phyloP scores from a whole-genome alignment of 768 basidiomycete species.

The Boletus barrowsii region DNA sequence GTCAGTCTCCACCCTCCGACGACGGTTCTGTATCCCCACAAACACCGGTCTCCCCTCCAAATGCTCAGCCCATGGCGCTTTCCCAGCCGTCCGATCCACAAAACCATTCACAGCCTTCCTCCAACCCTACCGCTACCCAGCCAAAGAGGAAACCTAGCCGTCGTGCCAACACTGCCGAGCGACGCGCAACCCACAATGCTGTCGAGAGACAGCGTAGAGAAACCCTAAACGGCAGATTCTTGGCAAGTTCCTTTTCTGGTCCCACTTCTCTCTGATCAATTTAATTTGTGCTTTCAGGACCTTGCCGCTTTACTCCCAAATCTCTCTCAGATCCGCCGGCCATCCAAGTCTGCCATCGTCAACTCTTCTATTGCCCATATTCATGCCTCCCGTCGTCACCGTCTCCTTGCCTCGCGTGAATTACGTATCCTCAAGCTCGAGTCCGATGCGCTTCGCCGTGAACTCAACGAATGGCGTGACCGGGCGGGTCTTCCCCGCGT shows the following conservation, averaged over 20 bases:
- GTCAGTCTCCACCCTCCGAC: constrained; percentile 41
- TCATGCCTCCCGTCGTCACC: constrained; percentile 77
- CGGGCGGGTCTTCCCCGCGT: constrained; percentile 66
- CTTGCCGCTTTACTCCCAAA: constrained; percentile 91
- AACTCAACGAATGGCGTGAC: constrained; percentile 92
- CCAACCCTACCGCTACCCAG: constrained; percentile 33
- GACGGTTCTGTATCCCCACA: constrained; percentile 44
- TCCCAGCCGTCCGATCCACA: constrained; percentile 27
- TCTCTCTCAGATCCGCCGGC: constrained; percentile 86
- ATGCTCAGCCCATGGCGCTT: constrained; percentile 35
- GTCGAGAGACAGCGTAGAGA: constrained; percentile 93
- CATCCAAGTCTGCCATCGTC: constrained; percentile 95
- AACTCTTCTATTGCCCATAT: constrained; percentile 92
- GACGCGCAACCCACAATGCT: constrained; percentile 94
- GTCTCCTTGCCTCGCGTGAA: constrained; percentile 77
- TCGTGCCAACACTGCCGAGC: constrained; percentile 94
- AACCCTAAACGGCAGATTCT: constrained; percentile 88
- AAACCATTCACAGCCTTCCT: constrained; percentile 16
- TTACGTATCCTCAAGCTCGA: constrained; percentile 77
- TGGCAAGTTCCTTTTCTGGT: constrained; percentile 47
- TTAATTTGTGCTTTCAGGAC: constrained; percentile 47
- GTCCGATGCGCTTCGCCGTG: constrained; percentile 80
- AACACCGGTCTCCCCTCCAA: constrained; percentile 46
- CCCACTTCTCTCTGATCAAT: constrained; percentile 11
- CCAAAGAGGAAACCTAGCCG: constrained; percentile 79